Evolutionary conservation across 2,329 filamentous ascomycete genomes (phyloP).

Genomic region (Tolypocladium amazonense): DNA sequence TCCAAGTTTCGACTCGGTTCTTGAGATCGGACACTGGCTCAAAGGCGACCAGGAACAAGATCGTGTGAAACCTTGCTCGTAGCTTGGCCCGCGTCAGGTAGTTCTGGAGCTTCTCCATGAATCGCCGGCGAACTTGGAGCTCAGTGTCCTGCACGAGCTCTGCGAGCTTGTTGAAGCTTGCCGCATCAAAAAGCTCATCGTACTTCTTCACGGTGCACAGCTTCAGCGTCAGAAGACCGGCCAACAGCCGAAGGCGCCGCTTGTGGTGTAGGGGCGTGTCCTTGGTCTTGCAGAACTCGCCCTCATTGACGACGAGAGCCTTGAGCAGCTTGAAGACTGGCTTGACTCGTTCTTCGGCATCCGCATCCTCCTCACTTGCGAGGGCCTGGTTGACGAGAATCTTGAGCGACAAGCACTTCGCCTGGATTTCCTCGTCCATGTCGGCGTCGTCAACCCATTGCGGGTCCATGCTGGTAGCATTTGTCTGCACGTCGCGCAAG

Average conservation of each 20-base stretch:
- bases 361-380: slow-evolving; percentile 39
- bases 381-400: slow-evolving; percentile 79
- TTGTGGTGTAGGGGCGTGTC: slow-evolving; percentile 71
- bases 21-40: slow-evolving; percentile 70
- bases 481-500: slow-evolving; percentile 56
- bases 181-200: slow-evolving; percentile 62
- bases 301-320: slow-evolving; percentile 61
- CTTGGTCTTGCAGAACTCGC: slow-evolving; percentile 67
- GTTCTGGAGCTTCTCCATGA: slow-evolving; percentile 81
- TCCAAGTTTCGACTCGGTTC: slow-evolving; percentile 73
- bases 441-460: slow-evolving; percentile 58
- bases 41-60: slow-evolving; percentile 84
- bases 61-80: slow-evolving; percentile 70
- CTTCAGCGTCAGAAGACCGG: slow-evolving; percentile 74
- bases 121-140: slow-evolving; percentile 62
- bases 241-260: slow-evolving; percentile 69
- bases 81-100: slow-evolving; percentile 68
- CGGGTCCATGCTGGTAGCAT: slow-evolving; percentile 45
- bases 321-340: slow-evolving; percentile 72
- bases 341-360: slow-evolving; percentile 48
- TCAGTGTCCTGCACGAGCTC: slow-evolving; percentile 71
- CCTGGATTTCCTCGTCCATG: slow-evolving; percentile 69
- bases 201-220: slow-evolving; percentile 67
- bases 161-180: slow-evolving; percentile 72
- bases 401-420: slow-evolving; percentile 76